Evolutionary conservation across 805 yeast species (phyloP).

Genomic region (Candida corydali): DNA sequence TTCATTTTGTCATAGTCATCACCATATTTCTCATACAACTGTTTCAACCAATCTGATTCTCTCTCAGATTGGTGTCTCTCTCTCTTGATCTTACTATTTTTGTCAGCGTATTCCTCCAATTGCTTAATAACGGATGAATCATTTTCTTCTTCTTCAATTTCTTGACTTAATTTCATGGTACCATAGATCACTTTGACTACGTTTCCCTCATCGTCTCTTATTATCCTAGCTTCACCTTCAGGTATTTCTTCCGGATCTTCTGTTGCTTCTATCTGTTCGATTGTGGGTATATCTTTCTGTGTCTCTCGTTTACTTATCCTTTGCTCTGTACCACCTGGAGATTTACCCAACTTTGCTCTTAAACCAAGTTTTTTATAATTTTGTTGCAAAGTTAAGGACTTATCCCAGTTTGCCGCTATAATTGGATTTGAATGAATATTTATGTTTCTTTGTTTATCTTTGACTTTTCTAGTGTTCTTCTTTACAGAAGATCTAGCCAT

Average conservation of each 20-base stretch:
- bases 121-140: conserved; percentile 60
- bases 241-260: conserved; percentile 61
- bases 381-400: conserved; percentile 71
- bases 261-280: conserved; percentile 38
- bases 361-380: conserved; percentile 84
- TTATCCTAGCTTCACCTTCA: conserved; percentile 73
- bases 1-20: conserved; percentile 87
- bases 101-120: conserved; percentile 50
- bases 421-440: conserved; percentile 71
- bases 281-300: conserved; percentile 24
- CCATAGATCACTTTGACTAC: conserved; percentile 70
- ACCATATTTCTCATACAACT: conserved; percentile 72
- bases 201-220: conserved; percentile 65
- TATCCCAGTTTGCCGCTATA: conserved; percentile 89
- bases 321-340: conserved; percentile 81
- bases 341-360: conserved; percentile 55
- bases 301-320: conserved; percentile 38
- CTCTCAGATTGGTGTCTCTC: conserved; percentile 62
- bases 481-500: conserved; percentile 67
- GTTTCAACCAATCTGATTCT: conserved; percentile 69
- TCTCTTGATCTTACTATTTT: conserved; percentile 44
- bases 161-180: conserved; percentile 38
- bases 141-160: conserved; percentile 20
- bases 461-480: conserved; percentile 65
- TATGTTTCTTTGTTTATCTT: conserved; percentile 66